Percentiles rank a stretch among this genome's conserved stretches.
Evolutionary conservation across 2,329 filamentous ascomycete genomes (phyloP).

Genomic region (Monilinia laxa): DNA sequence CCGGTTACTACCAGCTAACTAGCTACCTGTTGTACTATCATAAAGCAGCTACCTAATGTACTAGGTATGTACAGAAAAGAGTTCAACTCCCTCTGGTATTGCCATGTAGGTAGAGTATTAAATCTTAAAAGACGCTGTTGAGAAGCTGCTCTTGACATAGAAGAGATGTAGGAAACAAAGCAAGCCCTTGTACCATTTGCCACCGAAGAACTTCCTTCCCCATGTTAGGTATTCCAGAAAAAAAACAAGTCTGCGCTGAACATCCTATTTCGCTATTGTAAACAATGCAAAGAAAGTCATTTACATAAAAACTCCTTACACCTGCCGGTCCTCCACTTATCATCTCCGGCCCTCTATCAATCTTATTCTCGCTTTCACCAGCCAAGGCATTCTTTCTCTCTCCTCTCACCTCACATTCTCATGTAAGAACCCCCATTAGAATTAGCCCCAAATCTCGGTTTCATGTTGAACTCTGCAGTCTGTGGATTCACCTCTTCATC

Average conservation of each 20-base stretch:
- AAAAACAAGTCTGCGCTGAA: neutral
- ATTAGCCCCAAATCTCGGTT: slow-evolving; percentile 12
- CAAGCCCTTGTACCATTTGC: neutral
- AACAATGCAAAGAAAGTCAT: slow-evolving; percentile 10
- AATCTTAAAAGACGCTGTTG: neutral
- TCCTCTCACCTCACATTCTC: neutral
- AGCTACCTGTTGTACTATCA: no score
- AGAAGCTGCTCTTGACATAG: neutral
- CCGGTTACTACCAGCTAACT: no score
- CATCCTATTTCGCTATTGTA: neutral
- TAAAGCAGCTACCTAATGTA: no score
- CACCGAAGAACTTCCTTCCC: neutral
- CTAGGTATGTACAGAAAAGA: neutral
- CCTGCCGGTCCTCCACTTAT: neutral
- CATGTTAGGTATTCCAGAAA: neutral
- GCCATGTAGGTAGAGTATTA: neutral
- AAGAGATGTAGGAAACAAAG: neutral
- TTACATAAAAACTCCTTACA: slow-evolving; percentile 10
- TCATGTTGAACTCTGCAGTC: slow-evolving; percentile 4
- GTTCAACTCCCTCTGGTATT: neutral
- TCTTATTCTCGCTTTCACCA: neutral
- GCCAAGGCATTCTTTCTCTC: neutral
- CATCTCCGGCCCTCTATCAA: neutral
- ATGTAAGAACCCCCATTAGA: slow-evolving; percentile 4
- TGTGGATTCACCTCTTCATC: slow-evolving; percentile 3